phyloP scores from a whole-genome alignment of 257 asterid species.

The Phtheirospermum japonicum region DNA sequence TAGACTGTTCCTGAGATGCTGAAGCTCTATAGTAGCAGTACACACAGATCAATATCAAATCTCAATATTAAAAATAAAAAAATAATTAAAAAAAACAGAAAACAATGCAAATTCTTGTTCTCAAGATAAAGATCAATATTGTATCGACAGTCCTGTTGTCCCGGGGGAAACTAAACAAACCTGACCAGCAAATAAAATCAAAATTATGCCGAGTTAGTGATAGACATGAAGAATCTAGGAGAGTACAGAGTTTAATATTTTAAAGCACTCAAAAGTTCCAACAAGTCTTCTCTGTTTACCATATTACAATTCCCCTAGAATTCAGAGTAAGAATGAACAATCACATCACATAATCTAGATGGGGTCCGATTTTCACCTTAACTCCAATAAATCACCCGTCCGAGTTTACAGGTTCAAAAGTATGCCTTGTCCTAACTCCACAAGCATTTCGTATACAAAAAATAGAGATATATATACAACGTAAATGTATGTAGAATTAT shows the following conservation, averaged over 20 bases:
- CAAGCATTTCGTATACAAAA: constrained; percentile 5
- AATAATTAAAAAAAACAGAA: neutral
- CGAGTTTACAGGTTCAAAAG: neutral
- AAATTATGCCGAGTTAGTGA: neutral
- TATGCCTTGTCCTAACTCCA: neutral
- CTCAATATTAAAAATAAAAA: too few species aligned
- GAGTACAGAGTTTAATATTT: neutral
- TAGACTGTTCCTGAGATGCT: constrained; percentile 79
- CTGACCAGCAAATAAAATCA: too few species aligned
- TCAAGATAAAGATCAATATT: too few species aligned
- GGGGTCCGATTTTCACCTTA: neutral
- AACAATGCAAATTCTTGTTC: too few species aligned
- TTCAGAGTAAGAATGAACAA: neutral
- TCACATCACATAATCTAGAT: neutral
- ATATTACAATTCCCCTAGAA: neutral
- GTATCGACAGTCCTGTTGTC: too few species aligned
- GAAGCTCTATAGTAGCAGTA: constrained; percentile 53
- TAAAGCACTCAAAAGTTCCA: neutral
- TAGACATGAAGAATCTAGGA: too few species aligned
- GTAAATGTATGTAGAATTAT: neutral
- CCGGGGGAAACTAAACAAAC: too few species aligned
- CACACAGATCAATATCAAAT: constrained; percentile 18
- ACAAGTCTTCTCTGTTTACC: neutral
- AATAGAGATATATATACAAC: neutral
- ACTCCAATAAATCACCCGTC: neutral